Base-by-base conservation (phyloP, 805 yeast genomes). In the Nakazawaea ambrosiae region DNA sequence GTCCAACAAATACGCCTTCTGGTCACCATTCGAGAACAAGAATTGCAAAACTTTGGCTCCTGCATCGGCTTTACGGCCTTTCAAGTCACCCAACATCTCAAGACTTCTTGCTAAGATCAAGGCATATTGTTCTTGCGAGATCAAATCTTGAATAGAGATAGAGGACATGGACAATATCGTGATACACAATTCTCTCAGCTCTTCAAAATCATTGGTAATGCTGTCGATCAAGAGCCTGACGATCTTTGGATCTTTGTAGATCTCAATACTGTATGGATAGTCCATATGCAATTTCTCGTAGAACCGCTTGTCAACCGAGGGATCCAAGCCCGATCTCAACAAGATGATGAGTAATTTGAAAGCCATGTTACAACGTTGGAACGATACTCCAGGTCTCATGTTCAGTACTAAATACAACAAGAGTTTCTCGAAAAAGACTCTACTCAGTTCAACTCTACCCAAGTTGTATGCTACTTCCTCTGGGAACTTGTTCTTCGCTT, bases 151-250 rank as follows among this genome's bases (percentile, higher is more conserved):
- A 7, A 64, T 44, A 1, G 60, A 47, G 1, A 52, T 37, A 0
- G 78, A 73, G 3, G 72, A 64, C 62, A 42, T 63, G 7, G 63
- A 53, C 16, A 87, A 50, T 1, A 80, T 37, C 2, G 53, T 44
- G 1, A 69, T 67, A 1, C 86, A 62, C 8, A 51, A 40, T 4
- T 66, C 63, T 42, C 97, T 68, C 15, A 89, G 69, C 51, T 88
- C 96, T 40, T 83, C 87, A 56, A 77, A 88, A 43, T 81, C 80
- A 52, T 81, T 81, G 22, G 77, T 61, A 6, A 84, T 61, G 38
- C 75, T 75, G 45, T 81, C 83, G 15, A 81, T 54, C 36, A 88
- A 57, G 7, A 75, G 49, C 34, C 78, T 59, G 1, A 71, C 49
- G 20, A 73, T 45, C 1, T 57, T 52, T 1, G 47, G 46, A 15